Evolutionary conservation across 1,284 basidiomycete species (phyloP).

Genomic region (Sporisorium scitamineum): DNA sequence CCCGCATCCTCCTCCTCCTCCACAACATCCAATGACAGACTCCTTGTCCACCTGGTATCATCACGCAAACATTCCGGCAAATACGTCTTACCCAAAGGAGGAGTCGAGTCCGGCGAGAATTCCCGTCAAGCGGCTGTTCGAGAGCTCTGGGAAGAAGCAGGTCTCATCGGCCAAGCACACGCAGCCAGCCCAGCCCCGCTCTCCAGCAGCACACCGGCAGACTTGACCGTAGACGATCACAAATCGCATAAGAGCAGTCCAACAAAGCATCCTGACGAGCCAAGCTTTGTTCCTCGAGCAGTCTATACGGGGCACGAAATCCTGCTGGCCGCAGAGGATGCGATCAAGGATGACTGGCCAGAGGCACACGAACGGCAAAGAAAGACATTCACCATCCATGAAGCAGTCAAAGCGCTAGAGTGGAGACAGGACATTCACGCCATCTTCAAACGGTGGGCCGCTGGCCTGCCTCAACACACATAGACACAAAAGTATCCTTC

Average conservation of each 20-base stretch:
- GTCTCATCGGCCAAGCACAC: slow-evolving; percentile 14
- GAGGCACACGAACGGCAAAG: slow-evolving; percentile 57
- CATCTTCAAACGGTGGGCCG: slow-evolving; percentile 31
- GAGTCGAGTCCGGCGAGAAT: slow-evolving; percentile 58
- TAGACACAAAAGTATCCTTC: neutral
- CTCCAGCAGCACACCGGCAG: slow-evolving; percentile 5
- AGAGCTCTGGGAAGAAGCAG: slow-evolving; percentile 65
- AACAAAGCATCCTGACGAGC: slow-evolving; percentile 9
- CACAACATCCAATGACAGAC: neutral
- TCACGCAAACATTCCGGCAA: slow-evolving; percentile 60
- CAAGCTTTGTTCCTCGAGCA: slow-evolving; percentile 52
- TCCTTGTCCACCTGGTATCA: slow-evolving; percentile 55
- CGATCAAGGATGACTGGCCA: slow-evolving; percentile 45
- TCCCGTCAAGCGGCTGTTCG: slow-evolving; percentile 54
- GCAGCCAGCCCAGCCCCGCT: slow-evolving; percentile 1
- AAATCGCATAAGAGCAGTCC: slow-evolving; percentile 61
- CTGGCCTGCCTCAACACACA: slow-evolving; percentile 6
- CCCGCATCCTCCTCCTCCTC: neutral
- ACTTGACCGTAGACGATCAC: slow-evolving; percentile 42
- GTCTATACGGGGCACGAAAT: slow-evolving; percentile 56
- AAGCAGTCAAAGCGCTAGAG: slow-evolving; percentile 44
- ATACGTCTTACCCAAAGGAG: slow-evolving; percentile 66
- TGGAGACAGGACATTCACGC: slow-evolving; percentile 57
- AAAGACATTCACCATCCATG: slow-evolving; percentile 29
- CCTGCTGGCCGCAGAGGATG: slow-evolving; percentile 8